These are phyloP conservation scores for Irpex lacteus DNA, from an alignment of 1,284 basidiomycete species.

Conservation along the genomic window DNA sequence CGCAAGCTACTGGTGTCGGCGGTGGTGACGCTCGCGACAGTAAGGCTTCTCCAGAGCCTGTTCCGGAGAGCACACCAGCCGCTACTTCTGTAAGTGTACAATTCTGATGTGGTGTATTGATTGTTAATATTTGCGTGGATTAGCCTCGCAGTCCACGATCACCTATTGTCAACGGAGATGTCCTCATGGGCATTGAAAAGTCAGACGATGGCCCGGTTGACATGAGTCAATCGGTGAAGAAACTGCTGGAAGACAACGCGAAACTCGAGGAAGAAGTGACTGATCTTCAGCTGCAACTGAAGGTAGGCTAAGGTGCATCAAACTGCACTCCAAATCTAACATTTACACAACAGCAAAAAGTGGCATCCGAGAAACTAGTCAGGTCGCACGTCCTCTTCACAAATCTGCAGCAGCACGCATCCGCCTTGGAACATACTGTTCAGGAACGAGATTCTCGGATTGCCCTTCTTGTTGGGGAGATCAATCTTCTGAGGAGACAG, in stretches of 20 bases:
- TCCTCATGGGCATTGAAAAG: constrained; percentile 19
- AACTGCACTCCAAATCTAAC: constrained; percentile 3
- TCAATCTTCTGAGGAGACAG: not conserved
- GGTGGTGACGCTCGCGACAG: constrained; percentile 41
- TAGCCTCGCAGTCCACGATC: not conserved
- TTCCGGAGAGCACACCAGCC: not conserved
- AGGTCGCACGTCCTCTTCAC: constrained; percentile 48
- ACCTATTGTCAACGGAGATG: constrained; percentile 18
- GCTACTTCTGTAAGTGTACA: not conserved
- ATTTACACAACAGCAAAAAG: constrained; percentile 35
- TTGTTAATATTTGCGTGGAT: not conserved
- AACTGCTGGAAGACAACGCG: constrained; percentile 44
- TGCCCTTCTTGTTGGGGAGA: not conserved
- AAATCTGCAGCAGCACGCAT: constrained; percentile 43
- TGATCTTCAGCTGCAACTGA: constrained; percentile 32
- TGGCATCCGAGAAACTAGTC: constrained; percentile 44
- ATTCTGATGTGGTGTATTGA: not conserved
- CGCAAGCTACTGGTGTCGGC: constrained; percentile 35
- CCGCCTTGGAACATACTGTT: constrained; percentile 37
- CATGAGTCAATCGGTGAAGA: constrained; percentile 41
- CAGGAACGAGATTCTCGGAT: not conserved
- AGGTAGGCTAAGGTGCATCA: constrained; percentile 32
- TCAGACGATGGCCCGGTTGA: constrained; percentile 36
- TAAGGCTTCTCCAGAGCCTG: not conserved
- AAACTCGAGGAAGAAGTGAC: constrained; percentile 39